These are phyloP conservation scores for Cladosporium sp. DNA, from an alignment of 2,329 filamentous ascomycete species.

Conservation along the genomic window DNA sequence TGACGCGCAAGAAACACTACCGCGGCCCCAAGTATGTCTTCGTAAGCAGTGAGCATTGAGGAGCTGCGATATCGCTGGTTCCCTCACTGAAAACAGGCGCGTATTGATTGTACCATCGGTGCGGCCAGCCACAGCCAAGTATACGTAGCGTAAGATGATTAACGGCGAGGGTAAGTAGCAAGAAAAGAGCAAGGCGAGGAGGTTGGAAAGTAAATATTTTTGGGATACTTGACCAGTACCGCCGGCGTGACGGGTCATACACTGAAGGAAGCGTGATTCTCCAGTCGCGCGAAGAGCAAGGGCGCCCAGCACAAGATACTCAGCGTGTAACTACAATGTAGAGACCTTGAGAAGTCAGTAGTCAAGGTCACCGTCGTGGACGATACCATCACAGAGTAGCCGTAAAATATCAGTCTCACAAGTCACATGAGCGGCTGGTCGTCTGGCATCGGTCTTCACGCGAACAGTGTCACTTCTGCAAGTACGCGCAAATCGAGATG, in stretches of 20 bases:
- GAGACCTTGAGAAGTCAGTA: not conserved
- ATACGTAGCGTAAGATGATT: not conserved
- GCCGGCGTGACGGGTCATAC: not conserved
- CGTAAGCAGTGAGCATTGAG: not conserved
- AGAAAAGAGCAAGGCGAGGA: not conserved
- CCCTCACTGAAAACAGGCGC: not conserved
- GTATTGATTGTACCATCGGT: not conserved
- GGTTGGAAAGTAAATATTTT: not conserved
- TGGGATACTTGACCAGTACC: not conserved
- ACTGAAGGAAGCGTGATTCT: not conserved
- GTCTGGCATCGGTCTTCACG: not conserved
- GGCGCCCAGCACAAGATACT: not conserved
- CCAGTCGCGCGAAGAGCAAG: not conserved
- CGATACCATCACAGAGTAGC: not conserved
- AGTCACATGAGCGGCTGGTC: not conserved
- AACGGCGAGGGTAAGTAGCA: not conserved
- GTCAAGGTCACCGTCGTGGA: not conserved
- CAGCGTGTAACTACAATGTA: not conserved
- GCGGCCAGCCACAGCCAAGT: not conserved
- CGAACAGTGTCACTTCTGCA: not conserved
- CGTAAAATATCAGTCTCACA: not conserved
- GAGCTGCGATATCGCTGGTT: not conserved
- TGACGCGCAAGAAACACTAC: not conserved
- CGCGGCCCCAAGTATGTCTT: not conserved
- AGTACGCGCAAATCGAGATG: not conserved